These are phyloP conservation scores for Candida krabiensis DNA, from an alignment of 805 yeast genomes.

Conservation along the genomic window DNA sequence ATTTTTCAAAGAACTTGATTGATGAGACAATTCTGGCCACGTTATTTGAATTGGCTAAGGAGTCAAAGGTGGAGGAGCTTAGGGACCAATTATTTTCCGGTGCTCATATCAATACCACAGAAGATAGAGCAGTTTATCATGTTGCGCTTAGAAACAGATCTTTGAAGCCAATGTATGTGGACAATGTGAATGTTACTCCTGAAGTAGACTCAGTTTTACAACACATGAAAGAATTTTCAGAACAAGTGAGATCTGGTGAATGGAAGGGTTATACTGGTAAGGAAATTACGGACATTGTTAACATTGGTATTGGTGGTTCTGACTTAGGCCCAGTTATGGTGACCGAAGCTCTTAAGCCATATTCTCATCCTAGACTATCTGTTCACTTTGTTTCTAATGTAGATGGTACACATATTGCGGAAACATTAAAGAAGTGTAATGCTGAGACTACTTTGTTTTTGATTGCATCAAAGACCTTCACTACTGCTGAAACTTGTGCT, in stretches of 20 bases:
- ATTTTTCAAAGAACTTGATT: conserved; percentile 91
- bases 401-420: conserved; percentile 97
- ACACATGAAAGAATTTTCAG: conserved; percentile 96
- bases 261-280: conserved; percentile 99
- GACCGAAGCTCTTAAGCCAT: conserved; percentile 94
- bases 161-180: conserved; percentile 79
- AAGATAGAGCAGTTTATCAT: conserved; percentile 95
- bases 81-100: conserved; percentile 93
- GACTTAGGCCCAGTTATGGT: conserved; percentile 99
- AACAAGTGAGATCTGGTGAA: conserved; percentile 83
- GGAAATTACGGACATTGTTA: conserved; percentile 88
- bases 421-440: conserved; percentile 71
- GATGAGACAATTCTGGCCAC: conserved; percentile 75
- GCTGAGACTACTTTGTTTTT: conserved; percentile 92
- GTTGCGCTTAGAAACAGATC: conserved; percentile 95
- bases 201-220: conserved; percentile 89
- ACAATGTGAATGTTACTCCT: conserved; percentile 84
- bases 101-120: conserved; percentile 92
- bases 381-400: conserved; percentile 97
- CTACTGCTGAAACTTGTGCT: conserved; percentile 97
- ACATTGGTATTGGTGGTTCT: conserved; percentile 98
- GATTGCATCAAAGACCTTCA: conserved; percentile 96
- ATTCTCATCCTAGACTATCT: conserved; percentile 67
- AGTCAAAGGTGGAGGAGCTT: conserved; percentile 82
- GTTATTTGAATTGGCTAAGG: conserved; percentile 79